Base-by-base conservation (phyloP, 1,284 basidiomycete species). In the Fomitiporia mediterranea region DNA sequence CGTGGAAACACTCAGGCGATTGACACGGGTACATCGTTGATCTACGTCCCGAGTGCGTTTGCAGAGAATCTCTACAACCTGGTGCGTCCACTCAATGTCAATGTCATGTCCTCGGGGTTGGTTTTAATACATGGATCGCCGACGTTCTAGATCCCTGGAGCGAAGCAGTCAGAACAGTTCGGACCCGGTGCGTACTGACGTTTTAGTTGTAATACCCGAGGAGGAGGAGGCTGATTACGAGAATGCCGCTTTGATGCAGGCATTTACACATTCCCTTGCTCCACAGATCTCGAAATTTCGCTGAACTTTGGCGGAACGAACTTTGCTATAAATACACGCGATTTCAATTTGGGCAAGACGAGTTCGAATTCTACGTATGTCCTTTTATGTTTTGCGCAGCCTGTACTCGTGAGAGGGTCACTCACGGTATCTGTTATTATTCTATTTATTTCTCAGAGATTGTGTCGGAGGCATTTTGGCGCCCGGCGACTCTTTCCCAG, bases 401-500 rank as follows among this genome's bases (percentile, higher is more conserved):
- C n/a, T n/a, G n/a, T n/a, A n/a, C n/a, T 15, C 35, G 7, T 38
- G 17, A 35, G 61, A 58, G 35, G 19, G 35, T 35, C 30, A 15
- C 0, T 58, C 43, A 37, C 28, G 21, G 56, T 50, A 8, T 48
- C 43, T 8, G 44, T 28, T 34, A 23, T 51, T 39, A 40, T 32
- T 34, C 15, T 46, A 9, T 19, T 2, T 23, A 13, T 15, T 27
- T 34, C 40, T 55, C 60, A 77, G 74, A 2, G 68, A 70, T 58
- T 93, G 90, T 65, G 72, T 91, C 2, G 89, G 84, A 4, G 84
- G 84, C 1, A 74, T 93, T 43, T 70, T 91, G 25, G 77, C 77
- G 2, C 69, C 83, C 23, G 76, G 71, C 39, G 67, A 72, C 48
- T 71, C 67, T 13, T 75, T 81, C 64, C 76, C 79, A 2, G 59